These are phyloP conservation scores for Tetrahymena thermophila DNA, from an alignment of 73 alveolate species.

Conservation along the genomic window DNA sequence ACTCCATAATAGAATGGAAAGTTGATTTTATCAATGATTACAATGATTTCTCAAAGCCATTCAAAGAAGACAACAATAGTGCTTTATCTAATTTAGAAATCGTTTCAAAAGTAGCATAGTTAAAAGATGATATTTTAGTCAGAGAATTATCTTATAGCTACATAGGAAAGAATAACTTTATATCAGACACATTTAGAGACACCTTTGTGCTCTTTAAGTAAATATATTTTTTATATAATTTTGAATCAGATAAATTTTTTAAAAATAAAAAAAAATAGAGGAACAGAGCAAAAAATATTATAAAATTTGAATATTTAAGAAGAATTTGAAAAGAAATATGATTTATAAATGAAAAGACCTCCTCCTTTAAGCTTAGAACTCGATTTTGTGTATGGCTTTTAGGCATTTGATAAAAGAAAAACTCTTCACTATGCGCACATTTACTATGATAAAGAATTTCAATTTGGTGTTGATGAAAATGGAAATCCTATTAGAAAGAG, in stretches of 20 bases:
- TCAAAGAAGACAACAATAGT: slow-evolving; percentile 25
- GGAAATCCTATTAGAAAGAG: background rate
- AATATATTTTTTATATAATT: background rate
- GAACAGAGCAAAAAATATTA: slow-evolving; percentile 27
- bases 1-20: slow-evolving; percentile 63
- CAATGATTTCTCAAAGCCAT: slow-evolving; percentile 43
- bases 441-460: slow-evolving; percentile 1
- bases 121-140: slow-evolving; percentile 27
- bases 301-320: background rate
- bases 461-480: background rate
- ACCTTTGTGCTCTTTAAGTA: slow-evolving; percentile 13
- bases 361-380: slow-evolving; percentile 64
- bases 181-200: slow-evolving; percentile 42
- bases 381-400: slow-evolving; percentile 68
- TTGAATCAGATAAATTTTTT: background rate
- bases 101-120: background rate
- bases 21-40: slow-evolving; percentile 39
- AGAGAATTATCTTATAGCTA: slow-evolving; percentile 37
- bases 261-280: background rate
- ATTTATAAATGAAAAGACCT: slow-evolving; percentile 32
- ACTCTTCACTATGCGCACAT: slow-evolving; percentile 62
- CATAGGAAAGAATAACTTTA: slow-evolving; percentile 5
- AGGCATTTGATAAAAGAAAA: slow-evolving; percentile 59
- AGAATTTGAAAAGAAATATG: slow-evolving; percentile 15
- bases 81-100: background rate